These are phyloP conservation scores for Trapa incisa DNA, from an alignment of 345 rosid genomes.

Conservation along the genomic window DNA sequence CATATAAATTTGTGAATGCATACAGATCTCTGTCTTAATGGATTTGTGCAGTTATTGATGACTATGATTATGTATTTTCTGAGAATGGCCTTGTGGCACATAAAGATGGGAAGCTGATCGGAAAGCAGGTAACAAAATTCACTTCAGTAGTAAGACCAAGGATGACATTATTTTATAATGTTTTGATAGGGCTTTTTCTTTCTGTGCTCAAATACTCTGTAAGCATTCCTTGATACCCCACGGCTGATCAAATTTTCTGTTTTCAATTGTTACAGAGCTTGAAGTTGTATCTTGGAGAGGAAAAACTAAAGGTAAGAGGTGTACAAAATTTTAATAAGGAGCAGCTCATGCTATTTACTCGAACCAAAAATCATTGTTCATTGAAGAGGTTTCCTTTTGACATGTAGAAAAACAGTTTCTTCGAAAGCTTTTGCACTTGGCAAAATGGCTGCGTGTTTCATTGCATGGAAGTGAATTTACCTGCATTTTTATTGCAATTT, in stretches of 20 bases:
- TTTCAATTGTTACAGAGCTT: conserved; percentile 45
- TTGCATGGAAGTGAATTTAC: not conserved
- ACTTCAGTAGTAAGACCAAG: not conserved
- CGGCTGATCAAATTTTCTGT: conserved; percentile 14
- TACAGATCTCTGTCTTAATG: not conserved
- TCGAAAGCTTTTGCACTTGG: too few species aligned
- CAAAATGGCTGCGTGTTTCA: too few species aligned
- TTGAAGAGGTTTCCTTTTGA: not conserved
- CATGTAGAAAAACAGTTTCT: not conserved
- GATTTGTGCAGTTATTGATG: conserved; percentile 55
- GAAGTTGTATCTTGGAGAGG: conserved; percentile 82
- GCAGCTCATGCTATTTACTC: not conserved
- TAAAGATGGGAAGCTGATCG: conserved; percentile 78
- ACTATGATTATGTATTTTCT: conserved; percentile 84
- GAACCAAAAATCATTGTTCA: not conserved
- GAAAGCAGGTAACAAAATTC: conserved; percentile 47
- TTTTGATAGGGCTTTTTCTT: not conserved
- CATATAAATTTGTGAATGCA: not conserved
- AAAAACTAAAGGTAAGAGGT: conserved; percentile 58
- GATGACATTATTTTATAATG: not conserved
- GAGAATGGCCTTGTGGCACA: conserved; percentile 98
- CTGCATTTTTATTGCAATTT: not conserved
- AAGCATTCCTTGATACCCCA: not conserved
- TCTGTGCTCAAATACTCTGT: not conserved
- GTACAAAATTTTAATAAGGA: not conserved